phyloP scores from a whole-genome alignment of 768 basidiomycete genomes.

The Auricularia heimuer region DNA sequence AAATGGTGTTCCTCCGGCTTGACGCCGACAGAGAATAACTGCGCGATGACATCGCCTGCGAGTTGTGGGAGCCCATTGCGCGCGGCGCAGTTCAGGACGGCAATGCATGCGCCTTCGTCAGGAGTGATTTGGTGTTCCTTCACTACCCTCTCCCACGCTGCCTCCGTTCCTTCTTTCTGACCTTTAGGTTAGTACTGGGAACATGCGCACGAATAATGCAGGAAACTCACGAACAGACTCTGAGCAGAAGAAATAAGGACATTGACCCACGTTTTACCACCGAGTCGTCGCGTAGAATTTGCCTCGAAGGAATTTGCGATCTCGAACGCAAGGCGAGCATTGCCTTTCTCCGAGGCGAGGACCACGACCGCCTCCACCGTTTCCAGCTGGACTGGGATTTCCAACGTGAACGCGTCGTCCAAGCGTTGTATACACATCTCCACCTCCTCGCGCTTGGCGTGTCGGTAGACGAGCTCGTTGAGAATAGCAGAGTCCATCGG shows the following conservation, averaged over 20 bases:
- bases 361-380: slow-evolving; percentile 44
- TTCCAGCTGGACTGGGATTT: slow-evolving; percentile 39
- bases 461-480: slow-evolving; percentile 40
- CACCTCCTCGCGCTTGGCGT: slow-evolving; percentile 37
- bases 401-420: slow-evolving; percentile 43
- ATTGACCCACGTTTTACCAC: slow-evolving; percentile 48
- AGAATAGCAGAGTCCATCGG: slow-evolving; percentile 45
- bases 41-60: slow-evolving; percentile 52
- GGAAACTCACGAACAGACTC: slow-evolving; percentile 52
- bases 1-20: slow-evolving; percentile 63
- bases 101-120: slow-evolving; percentile 64
- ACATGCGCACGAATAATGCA: slow-evolving; percentile 3
- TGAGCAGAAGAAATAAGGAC: slow-evolving; percentile 59
- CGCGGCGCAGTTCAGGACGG: slow-evolving; percentile 63
- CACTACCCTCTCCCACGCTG: slow-evolving; percentile 54
- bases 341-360: slow-evolving; percentile 42
- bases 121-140: slow-evolving; percentile 43
- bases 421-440: slow-evolving; percentile 58
- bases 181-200: neutral
- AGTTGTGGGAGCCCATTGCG: slow-evolving; percentile 63
- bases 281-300: slow-evolving; percentile 42
- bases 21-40: slow-evolving; percentile 39
- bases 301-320: slow-evolving; percentile 53
- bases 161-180: slow-evolving; percentile 57
- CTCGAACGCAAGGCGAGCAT: slow-evolving; percentile 63